Percentiles rank a stretch among this genome's conserved stretches.
Conservation (phyloP, 2,329 filamentous ascomycete species). For the Calonectria multiphialidica region DNA sequence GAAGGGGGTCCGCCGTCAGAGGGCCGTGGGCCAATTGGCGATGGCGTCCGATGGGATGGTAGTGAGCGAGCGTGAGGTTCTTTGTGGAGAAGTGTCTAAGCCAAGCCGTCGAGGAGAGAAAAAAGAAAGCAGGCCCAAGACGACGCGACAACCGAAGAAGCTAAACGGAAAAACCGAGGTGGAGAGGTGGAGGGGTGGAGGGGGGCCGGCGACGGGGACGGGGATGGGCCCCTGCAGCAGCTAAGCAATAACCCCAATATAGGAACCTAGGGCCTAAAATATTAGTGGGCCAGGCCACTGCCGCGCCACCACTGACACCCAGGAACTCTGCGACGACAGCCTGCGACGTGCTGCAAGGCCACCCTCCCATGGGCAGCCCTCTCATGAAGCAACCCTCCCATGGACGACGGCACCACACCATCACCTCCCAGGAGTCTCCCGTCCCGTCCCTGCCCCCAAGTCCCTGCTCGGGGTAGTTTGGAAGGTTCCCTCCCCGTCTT, state of each 20-base stretch:
- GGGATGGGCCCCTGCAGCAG: conserved; percentile 5
- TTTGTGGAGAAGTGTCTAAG: conserved; percentile 14
- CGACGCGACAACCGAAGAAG: conserved; percentile 17
- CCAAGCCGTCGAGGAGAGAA: not conserved
- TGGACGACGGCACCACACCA: not conserved
- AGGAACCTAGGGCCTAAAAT: not conserved
- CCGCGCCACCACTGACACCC: conserved; percentile 25
- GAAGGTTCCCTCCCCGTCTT: not conserved
- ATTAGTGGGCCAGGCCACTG: conserved; percentile 10
- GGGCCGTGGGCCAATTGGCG: conserved; percentile 9
- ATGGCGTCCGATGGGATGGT: conserved; percentile 14
- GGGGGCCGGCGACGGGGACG: not conserved
- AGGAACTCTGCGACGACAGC: conserved; percentile 1
- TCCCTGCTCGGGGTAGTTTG: not conserved
- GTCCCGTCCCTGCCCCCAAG: not conserved
- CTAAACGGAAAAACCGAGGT: conserved; percentile 14
- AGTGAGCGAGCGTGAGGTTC: conserved; percentile 12
- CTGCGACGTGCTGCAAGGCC: not conserved
- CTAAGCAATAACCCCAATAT: conserved; percentile 4
- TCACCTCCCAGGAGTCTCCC: not conserved
- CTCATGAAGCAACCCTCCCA: too few species aligned
- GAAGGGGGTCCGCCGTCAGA: not conserved
- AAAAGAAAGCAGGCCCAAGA: conserved; percentile 7
- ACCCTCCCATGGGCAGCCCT: not conserved
- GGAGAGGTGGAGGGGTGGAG: not conserved